These are phyloP conservation scores for Amyloporia xantha DNA, from an alignment of 768 basidiomycete species.

Conservation along the genomic window DNA sequence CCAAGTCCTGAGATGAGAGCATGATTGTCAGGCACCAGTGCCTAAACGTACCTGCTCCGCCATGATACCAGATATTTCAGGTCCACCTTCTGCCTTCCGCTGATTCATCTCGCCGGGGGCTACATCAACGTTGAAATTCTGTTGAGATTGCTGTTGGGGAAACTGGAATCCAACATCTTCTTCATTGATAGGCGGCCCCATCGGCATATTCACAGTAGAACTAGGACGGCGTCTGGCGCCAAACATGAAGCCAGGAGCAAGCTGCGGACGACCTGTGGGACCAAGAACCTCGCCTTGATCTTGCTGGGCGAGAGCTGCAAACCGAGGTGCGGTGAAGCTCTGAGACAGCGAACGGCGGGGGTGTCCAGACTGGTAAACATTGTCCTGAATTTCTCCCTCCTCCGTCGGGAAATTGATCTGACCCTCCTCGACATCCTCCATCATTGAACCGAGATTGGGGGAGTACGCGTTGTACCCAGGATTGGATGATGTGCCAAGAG, in stretches of 20 bases:
- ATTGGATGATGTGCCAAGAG: conserved; percentile 55
- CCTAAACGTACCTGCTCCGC: conserved; percentile 76
- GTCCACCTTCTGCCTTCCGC: conserved; percentile 52
- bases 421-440: conserved; percentile 73
- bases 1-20: not conserved
- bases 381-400: conserved; percentile 75
- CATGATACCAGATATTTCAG: conserved; percentile 86
- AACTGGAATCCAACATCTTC: conserved; percentile 81
- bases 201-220: conserved; percentile 44
- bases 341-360: conserved; percentile 74
- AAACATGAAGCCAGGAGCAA: conserved; percentile 90
- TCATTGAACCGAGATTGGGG: conserved; percentile 77
- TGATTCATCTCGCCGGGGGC: conserved; percentile 30
- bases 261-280: conserved; percentile 77
- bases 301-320: conserved; percentile 74
- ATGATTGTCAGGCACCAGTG: not conserved
- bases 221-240: conserved; percentile 49
- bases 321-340: conserved; percentile 84
- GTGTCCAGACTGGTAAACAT: conserved; percentile 46
- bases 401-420: conserved; percentile 42
- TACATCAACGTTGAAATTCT: conserved; percentile 23
- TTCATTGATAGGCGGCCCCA: conserved; percentile 73
- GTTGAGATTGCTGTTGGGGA: conserved; percentile 51
- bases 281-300: conserved; percentile 51
- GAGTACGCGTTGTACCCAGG: conserved; percentile 66